Base-by-base conservation (phyloP, 345 rosid genomes). In the Camelina sativa region DNA sequence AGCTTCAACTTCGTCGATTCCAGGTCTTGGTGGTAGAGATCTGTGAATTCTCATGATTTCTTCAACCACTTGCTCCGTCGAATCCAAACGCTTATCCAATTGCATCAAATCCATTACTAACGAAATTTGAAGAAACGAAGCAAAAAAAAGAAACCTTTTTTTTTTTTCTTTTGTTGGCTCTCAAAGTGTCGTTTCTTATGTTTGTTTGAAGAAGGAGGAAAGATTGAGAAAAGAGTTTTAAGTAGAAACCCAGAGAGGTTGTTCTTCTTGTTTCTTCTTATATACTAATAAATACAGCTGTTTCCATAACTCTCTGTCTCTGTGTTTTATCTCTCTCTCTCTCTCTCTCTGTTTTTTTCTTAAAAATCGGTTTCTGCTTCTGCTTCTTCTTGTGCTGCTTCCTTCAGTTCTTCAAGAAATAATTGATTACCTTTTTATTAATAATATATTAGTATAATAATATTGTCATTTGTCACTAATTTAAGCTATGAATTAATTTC, bases 31-130 rank as follows among this genome's bases (percentile, higher is more conserved):
- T 13, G 98, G 97, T 57, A 95, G 76, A 65, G 94, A 90, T 88
- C 93, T 89, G 56, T 90, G 99, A 54, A 90, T 80, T 65, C 84
- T 85, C 98, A 86, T 95, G 80, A 95, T 90, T 86, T 89, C 99
- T 77, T 84, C 96, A 76, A 95, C 97, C 20, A 81, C 94, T 65
- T 80, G 84, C 53, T 95, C 91, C 1, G 82, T 81, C 6, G 97
- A 82, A 62, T 81, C 84, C 78, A 85, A 74, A 50, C 50, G 59
- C 79, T 58, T 34, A 58, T 86, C 94, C 87, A 88, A 81, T 72
- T 76, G 73, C 41, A 65, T n/a, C 67, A 65, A 65, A 77, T 71
- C 72, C 77, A 77, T 65, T 53, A 28, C 28, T 25, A 28, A 28
- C 30, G 5, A 50, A 28, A 72, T 16, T 32, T 35, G 40, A 63